Evolutionary conservation across 345 rosid genomes (phyloP).

Genomic region (Salix udensis): DNA sequence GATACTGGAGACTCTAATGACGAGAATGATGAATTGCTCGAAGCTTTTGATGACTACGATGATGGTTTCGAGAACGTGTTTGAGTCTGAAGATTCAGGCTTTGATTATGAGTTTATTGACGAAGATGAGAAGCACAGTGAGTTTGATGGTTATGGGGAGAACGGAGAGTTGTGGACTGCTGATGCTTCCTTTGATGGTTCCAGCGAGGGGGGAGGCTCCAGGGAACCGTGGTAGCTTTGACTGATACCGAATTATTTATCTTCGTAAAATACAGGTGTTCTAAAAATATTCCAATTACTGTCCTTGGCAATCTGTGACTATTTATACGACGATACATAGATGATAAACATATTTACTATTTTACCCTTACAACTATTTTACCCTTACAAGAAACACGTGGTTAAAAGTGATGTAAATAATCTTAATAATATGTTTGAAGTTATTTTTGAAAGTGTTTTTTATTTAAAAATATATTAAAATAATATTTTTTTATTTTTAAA

Average conservation of each 20-base stretch:
- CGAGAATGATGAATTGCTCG: slow-evolving; percentile 12
- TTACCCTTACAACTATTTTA: too few relatives aligned
- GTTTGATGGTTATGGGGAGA: slow-evolving; percentile 13
- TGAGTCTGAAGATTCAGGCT: slow-evolving; percentile 48
- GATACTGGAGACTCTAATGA: neutral
- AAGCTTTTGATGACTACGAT: slow-evolving; percentile 38
- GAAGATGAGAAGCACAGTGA: slow-evolving; percentile 19
- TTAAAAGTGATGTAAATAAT: too few relatives aligned
- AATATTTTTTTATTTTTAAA: too few relatives aligned
- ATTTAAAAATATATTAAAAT: too few relatives aligned
- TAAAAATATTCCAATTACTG: too few relatives aligned
- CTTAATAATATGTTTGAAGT: too few relatives aligned
- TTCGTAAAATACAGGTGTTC: neutral
- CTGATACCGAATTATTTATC: neutral
- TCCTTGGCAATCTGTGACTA: too few relatives aligned
- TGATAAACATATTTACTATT: too few relatives aligned
- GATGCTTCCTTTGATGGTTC: slow-evolving; percentile 17
- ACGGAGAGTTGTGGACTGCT: slow-evolving; percentile 54
- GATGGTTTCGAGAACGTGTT: slow-evolving; percentile 78
- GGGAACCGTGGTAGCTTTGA: slow-evolving; percentile 51
- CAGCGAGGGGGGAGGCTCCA: slow-evolving; percentile 7
- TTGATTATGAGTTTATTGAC: slow-evolving; percentile 42
- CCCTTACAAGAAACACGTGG: too few relatives aligned
- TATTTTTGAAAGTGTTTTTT: too few relatives aligned
- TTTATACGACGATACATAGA: too few relatives aligned